Evolutionary conservation across 352 stramenopile genomes (phyloP).

Genomic region (Phytophthora podocarpi): DNA sequence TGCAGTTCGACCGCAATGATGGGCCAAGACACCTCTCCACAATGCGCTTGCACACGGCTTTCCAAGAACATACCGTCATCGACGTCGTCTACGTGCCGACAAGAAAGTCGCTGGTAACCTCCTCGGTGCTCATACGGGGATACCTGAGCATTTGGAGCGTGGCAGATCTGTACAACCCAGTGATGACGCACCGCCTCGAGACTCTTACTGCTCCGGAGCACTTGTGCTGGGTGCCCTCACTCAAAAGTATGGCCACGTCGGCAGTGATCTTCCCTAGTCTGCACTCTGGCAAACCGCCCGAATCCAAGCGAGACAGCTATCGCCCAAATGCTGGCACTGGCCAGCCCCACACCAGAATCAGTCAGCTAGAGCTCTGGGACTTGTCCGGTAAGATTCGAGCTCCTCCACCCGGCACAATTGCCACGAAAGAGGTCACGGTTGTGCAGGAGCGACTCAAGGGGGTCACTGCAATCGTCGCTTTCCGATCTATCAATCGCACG

Average conservation of each 20-base stretch:
- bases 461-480: constrained; percentile 48
- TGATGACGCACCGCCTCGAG: constrained; percentile 73
- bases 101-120: constrained; percentile 53
- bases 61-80: constrained; percentile 71
- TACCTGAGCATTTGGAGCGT: constrained; percentile 72
- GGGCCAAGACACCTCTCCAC: constrained; percentile 64
- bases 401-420: constrained; percentile 25
- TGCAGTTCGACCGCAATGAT: constrained; percentile 70
- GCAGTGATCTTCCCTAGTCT: constrained; percentile 53
- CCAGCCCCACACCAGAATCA: constrained; percentile 52
- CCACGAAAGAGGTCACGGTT: constrained; percentile 32
- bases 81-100: constrained; percentile 60
- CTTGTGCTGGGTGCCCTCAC: constrained; percentile 58
- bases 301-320: constrained; percentile 31
- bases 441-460: constrained; percentile 59
- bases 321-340: constrained; percentile 33
- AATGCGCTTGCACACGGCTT: constrained; percentile 75
- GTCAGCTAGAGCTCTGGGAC: constrained; percentile 66
- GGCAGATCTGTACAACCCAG: constrained; percentile 50
- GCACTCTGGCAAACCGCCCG: constrained; percentile 18
- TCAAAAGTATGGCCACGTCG: constrained; percentile 55
- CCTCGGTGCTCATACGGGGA: constrained; percentile 53
- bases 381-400: constrained; percentile 39
- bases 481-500: constrained; percentile 56
- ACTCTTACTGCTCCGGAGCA: constrained; percentile 54